These are phyloP conservation scores for Cyberlindnera bimundalis DNA, from an alignment of 805 yeast species.

Conservation along the genomic window DNA sequence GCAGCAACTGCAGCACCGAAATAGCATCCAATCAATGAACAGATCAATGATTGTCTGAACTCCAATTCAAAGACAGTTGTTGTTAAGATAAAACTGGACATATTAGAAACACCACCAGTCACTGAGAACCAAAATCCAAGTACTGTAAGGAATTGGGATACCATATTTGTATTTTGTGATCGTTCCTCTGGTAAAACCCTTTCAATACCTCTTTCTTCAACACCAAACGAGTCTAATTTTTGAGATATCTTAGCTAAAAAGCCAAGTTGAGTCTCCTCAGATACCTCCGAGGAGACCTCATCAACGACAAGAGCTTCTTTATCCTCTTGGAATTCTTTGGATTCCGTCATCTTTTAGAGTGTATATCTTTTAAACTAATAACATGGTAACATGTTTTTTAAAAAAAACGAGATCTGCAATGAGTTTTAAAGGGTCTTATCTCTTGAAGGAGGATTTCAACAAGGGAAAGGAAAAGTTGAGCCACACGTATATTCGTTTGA, in stretches of 20 bases:
- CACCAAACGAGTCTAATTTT: conserved; percentile 53
- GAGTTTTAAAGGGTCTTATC: no score
- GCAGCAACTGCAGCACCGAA: conserved; percentile 78
- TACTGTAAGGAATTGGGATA: conserved; percentile 39
- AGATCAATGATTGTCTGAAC: conserved; percentile 55
- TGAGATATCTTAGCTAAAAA: conserved; percentile 33
- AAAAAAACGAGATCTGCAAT: no score
- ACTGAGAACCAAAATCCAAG: conserved; percentile 82
- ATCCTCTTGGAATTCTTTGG: conserved; percentile 8
- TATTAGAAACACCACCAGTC: conserved; percentile 80
- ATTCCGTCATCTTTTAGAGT: no score
- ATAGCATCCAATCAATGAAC: conserved; percentile 62
- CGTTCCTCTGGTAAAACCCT: conserved; percentile 66
- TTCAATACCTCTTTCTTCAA: conserved; percentile 78
- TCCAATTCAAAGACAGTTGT: conserved; percentile 69
- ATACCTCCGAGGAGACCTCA: conserved; percentile 3
- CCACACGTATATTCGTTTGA: no score
- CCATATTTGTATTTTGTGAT: conserved; percentile 28
- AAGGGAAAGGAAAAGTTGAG: no score
- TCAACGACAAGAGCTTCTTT: conserved; percentile 9
- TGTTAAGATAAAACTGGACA: conserved; percentile 79
- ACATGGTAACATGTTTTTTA: no score
- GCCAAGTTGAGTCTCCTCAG: conserved; percentile 3
- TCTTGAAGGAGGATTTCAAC: no score
- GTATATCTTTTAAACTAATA: no score